These are phyloP conservation scores for Parascedosporium putredinis DNA, from an alignment of 2,329 filamentous ascomycete species.

Conservation along the genomic window DNA sequence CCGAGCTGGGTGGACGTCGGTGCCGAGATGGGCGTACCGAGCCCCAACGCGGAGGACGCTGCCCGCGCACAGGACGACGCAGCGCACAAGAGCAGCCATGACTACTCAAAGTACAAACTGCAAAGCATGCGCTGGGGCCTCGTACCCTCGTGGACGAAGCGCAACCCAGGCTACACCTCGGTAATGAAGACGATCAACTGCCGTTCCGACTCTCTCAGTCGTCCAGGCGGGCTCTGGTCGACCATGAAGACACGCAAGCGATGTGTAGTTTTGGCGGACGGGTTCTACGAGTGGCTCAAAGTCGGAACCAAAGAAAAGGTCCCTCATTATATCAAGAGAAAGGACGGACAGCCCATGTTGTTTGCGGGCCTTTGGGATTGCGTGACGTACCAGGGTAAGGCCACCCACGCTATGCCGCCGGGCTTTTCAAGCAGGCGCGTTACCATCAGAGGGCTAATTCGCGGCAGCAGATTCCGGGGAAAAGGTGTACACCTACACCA, in stretches of 20 bases:
- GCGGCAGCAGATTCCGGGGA: conserved; percentile 51
- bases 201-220: conserved; percentile 72
- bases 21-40: no score
- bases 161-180: conserved; percentile 64
- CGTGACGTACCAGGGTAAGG: conserved; percentile 63
- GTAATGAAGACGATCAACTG: conserved; percentile 92
- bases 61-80: no score
- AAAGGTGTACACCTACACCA: conserved; percentile 77
- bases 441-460: no score
- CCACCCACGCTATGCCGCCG: no score
- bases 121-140: conserved; percentile 96
- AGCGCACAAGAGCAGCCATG: no score
- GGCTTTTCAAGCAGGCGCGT: no score
- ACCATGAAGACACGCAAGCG: conserved; percentile 83
- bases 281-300: conserved; percentile 95
- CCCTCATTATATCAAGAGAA: conserved; percentile 73
- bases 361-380: conserved; percentile 90
- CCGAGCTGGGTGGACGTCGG: neutral
- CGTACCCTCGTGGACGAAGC: conserved; percentile 86
- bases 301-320: conserved; percentile 66
- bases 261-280: conserved; percentile 79
- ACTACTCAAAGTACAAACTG: conserved; percentile 57
- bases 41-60: no score
- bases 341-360: conserved; percentile 75
- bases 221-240: conserved; percentile 77